A percentile compares a stretch with the other conserved stretches of the same genome.
Evolutionary conservation across 2,329 filamentous ascomycete genomes (phyloP).

Genomic region (Epichloe brachyelytri): DNA sequence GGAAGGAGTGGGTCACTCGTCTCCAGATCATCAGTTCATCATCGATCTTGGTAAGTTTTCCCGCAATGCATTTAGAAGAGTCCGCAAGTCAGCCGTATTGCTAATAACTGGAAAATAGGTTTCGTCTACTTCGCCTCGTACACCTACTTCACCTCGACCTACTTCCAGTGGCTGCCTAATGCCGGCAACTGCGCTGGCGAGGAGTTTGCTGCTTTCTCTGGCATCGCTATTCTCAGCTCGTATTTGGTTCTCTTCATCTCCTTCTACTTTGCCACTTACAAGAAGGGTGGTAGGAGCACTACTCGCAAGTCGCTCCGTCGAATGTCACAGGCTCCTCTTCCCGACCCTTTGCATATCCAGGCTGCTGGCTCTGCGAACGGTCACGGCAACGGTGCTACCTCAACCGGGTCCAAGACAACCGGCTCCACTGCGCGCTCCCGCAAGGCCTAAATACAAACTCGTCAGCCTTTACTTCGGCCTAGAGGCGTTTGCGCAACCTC

Average conservation of each 20-base stretch:
- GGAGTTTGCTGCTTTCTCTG: slow-evolving; percentile 89
- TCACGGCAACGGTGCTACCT: slow-evolving; percentile 38
- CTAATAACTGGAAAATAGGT: slow-evolving; percentile 34
- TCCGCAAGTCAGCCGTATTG: neutral
- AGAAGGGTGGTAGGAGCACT: slow-evolving; percentile 69
- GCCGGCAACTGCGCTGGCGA: slow-evolving; percentile 81
- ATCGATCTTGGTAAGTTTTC: slow-evolving; percentile 72
- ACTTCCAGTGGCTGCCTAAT: slow-evolving; percentile 78
- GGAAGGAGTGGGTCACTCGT: slow-evolving; percentile 99
- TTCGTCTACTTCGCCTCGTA: slow-evolving; percentile 99
- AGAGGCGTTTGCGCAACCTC: neutral
- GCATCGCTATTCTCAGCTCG: slow-evolving; percentile 82
- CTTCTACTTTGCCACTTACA: slow-evolving; percentile 97
- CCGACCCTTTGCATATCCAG: slow-evolving; percentile 68
- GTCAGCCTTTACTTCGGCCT: neutral
- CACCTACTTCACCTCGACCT: slow-evolving; percentile 90
- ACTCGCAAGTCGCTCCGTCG: slow-evolving; percentile 64
- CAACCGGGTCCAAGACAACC: slow-evolving; percentile 43
- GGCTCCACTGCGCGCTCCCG: slow-evolving; percentile 53
- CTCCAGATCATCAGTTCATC: slow-evolving; percentile 96
- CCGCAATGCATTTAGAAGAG: neutral
- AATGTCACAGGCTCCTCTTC: slow-evolving; percentile 54
- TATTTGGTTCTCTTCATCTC: slow-evolving; percentile 98
- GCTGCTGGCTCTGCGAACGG: slow-evolving; percentile 39
- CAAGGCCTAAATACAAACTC: slow-evolving; percentile 39